Percentiles rank a stretch among this genome's conserved stretches.
phyloP scores from a whole-genome alignment of 495 filamentous ascomycete species.

The Aspergillus sclerotiicarbonarius region DNA sequence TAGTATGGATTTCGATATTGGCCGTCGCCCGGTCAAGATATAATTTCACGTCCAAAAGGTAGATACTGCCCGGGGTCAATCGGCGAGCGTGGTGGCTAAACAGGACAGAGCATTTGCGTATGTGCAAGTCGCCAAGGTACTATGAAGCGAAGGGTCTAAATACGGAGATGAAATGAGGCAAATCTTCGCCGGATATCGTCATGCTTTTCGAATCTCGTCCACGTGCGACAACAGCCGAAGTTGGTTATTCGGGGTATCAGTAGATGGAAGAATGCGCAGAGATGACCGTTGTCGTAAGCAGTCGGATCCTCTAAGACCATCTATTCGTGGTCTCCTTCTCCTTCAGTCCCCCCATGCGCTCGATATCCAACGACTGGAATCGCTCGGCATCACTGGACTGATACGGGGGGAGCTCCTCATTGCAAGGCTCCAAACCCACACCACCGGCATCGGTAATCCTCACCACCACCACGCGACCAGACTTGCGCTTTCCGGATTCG shows the following conservation, averaged over 20 bases:
- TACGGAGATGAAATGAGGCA: slow-evolving; percentile 23
- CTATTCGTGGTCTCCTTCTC: slow-evolving; percentile 64
- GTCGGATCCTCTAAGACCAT: slow-evolving; percentile 32
- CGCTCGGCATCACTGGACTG: slow-evolving; percentile 69
- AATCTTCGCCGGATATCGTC: slow-evolving; percentile 36
- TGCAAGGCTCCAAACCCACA: slow-evolving; percentile 80
- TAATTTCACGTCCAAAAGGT: slow-evolving; percentile 6
- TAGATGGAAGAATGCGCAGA: slow-evolving; percentile 7
- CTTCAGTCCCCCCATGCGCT: slow-evolving; percentile 90
- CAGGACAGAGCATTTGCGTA: slow-evolving; percentile 24
- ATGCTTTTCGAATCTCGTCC: slow-evolving; percentile 36
- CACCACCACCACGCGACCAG: slow-evolving; percentile 87
- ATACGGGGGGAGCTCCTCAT: slow-evolving; percentile 86
- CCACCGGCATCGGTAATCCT: slow-evolving; percentile 80
- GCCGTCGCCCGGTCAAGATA: slow-evolving; percentile 5
- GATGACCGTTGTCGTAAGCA: slow-evolving; percentile 3
- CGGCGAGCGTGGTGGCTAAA: slow-evolving; percentile 15
- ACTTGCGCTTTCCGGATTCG: slow-evolving; percentile 72
- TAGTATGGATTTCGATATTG: slow-evolving; percentile 13
- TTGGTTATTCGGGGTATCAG: slow-evolving; percentile 13
- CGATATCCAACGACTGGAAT: slow-evolving; percentile 90
- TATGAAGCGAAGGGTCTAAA: slow-evolving; percentile 25
- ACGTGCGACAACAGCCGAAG: slow-evolving; percentile 18
- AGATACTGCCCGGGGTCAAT: slow-evolving; percentile 7
- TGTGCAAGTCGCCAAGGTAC: slow-evolving; percentile 37